A percentile compares a stretch with the other conserved stretches of the same genome.
Evolutionary conservation across 495 filamentous ascomycete species (phyloP).

Genomic region (Daldinia grandis): DNA sequence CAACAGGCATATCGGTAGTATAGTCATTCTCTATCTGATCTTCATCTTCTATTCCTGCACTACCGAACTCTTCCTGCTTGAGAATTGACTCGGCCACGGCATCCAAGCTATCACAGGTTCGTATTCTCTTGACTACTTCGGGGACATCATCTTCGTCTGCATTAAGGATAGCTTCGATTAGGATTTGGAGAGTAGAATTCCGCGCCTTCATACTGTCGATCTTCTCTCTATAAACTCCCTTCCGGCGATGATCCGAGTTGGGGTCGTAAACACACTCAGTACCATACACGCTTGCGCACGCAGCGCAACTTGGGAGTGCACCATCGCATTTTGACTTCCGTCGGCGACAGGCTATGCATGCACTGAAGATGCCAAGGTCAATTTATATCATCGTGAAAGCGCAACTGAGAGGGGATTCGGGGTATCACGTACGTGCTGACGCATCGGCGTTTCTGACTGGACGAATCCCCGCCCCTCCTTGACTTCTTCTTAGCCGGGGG

Average conservation of each 20-base stretch:
- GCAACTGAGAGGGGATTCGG: neutral
- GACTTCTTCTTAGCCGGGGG: slow-evolving; percentile 59
- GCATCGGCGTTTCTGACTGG: slow-evolving; percentile 79
- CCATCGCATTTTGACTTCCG: slow-evolving; percentile 97
- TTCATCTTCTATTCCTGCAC: slow-evolving; percentile 55
- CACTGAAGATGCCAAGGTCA: slow-evolving; percentile 46
- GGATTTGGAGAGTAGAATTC: slow-evolving; percentile 87
- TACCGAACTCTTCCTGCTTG: slow-evolving; percentile 55
- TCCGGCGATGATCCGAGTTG: slow-evolving; percentile 92
- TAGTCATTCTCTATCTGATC: slow-evolving; percentile 51
- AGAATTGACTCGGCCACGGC: slow-evolving; percentile 84
- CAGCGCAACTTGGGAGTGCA: slow-evolving; percentile 88
- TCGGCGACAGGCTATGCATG: slow-evolving; percentile 90
- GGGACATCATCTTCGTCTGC: slow-evolving; percentile 84
- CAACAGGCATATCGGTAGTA: slow-evolving; percentile 56
- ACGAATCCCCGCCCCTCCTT: slow-evolving; percentile 57
- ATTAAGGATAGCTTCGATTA: slow-evolving; percentile 93
- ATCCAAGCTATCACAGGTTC: slow-evolving; percentile 91
- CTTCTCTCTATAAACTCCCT: slow-evolving; percentile 96
- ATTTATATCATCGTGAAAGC: neutral
- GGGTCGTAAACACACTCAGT: slow-evolving; percentile 95
- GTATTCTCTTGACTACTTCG: slow-evolving; percentile 83
- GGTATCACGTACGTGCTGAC: slow-evolving; percentile 70
- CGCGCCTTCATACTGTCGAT: slow-evolving; percentile 87
- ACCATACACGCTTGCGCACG: slow-evolving; percentile 93